Evolutionary conservation across 2,329 filamentous ascomycete species (phyloP).

Genomic region (Hypomyces perniciosus): DNA sequence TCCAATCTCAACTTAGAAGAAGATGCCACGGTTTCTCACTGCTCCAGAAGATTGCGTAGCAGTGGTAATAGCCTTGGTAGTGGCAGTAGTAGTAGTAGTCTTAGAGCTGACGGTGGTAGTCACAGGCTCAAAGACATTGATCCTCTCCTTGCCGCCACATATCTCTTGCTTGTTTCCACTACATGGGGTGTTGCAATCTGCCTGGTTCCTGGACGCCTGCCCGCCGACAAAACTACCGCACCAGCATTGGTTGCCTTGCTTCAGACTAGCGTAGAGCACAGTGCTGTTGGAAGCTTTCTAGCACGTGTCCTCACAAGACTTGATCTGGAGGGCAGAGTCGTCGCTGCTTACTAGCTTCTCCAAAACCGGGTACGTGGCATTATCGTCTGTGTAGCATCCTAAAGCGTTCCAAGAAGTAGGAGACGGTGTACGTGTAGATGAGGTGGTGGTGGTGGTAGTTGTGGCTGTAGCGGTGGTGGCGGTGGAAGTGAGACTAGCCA

Average conservation of each 20-base stretch:
- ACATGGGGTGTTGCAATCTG: slow-evolving; percentile 15
- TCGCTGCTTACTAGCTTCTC: neutral
- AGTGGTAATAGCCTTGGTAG: neutral
- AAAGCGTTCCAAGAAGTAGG: slow-evolving; percentile 10
- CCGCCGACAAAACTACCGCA: slow-evolving; percentile 15
- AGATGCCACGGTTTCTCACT: neutral
- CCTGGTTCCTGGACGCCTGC: slow-evolving; percentile 8
- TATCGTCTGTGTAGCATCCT: slow-evolving; percentile 11
- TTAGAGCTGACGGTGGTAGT: neutral
- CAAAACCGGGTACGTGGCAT: slow-evolving; percentile 4
- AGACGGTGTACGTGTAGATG: slow-evolving; percentile 4
- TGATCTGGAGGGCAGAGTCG: neutral
- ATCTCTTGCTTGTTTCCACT: slow-evolving; percentile 13
- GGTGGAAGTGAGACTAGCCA: slow-evolving; percentile 2
- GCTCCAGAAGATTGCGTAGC: neutral
- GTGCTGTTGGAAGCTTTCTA: slow-evolving; percentile 8
- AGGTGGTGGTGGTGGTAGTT: slow-evolving; percentile 2
- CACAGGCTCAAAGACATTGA: slow-evolving; percentile 16
- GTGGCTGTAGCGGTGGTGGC: neutral
- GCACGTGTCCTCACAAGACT: slow-evolving; percentile 7
- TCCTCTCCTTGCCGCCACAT: slow-evolving; percentile 14
- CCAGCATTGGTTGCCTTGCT: slow-evolving; percentile 17
- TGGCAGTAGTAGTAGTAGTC: neutral
- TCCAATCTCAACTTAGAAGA: neutral
- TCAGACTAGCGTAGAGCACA: slow-evolving; percentile 14